Evolutionary conservation across 768 basidiomycete genomes (phyloP), one percentile per base, ranked within the genome.

Genomic region (Asterophora parasitica): DNA sequence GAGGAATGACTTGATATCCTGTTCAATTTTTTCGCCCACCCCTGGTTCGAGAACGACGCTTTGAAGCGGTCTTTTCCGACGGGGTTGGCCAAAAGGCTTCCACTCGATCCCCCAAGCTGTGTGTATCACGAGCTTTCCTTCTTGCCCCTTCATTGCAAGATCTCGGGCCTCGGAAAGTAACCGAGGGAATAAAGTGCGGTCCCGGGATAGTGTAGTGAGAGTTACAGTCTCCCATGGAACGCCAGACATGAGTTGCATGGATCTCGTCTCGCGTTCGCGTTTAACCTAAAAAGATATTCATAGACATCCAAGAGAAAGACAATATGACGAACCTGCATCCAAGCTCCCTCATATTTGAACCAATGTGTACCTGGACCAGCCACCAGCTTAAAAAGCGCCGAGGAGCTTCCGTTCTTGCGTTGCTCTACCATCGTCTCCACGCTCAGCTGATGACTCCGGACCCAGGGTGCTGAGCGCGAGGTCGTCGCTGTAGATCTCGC

Each of bases 31-130:
- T 67, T 93, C 86, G n/a, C 81, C 76, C n/a, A 93, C 75, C 3
- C 87, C 93, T 20, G 81, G 68, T 36, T 80, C 84, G 6, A 99
- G 73, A 2, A 98, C 88, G 15, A 99, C 96, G 58, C 93, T 96
- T 31, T 81, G 75, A 41, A 97, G 64, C 12, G 94, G 85, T 38
- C 96, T 75, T 65, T 92, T 91, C 48, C 83, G 74, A 39, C 94
- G 76, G 30, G 96, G 93, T 58, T 86, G 85, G 6, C 96, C 96
- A 61, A 99, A 97, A 7, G 90, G 92, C 51, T 82, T 77, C 96
- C 96, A 99, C 57, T 97, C 93, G 27, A 84, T 86, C 0, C 92
- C 92, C 92, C 94, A 96, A 4, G 95, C 91, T 1, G 93, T 96
- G 57, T 94, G 89, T 49, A 99, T 88, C 48, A 98, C 88, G 7